These are phyloP conservation scores for Malassezia globosa DNA, from an alignment of 1,284 basidiomycete genomes.

Conservation along the genomic window DNA sequence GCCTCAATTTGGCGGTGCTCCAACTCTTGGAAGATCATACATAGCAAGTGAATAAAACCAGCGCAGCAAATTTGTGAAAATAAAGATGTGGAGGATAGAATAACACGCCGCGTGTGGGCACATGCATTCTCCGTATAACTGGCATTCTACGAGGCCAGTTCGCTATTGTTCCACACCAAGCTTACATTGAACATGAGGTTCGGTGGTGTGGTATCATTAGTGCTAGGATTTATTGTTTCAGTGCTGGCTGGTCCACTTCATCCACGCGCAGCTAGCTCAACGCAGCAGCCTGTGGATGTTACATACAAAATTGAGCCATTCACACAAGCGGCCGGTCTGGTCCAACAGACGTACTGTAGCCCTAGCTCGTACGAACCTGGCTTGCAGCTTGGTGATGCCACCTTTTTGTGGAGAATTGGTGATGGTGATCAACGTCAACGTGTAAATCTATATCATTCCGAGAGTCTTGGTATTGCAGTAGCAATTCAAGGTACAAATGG, in stretches of 20 bases:
- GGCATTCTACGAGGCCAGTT: too few species aligned
- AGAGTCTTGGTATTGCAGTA: conserved; percentile 25
- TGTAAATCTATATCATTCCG: conserved; percentile 28
- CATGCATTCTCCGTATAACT: too few species aligned
- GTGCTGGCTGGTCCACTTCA: too few species aligned
- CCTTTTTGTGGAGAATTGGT: conserved; percentile 27
- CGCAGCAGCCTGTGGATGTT: conserved; percentile 4
- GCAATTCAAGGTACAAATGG: conserved; percentile 33
- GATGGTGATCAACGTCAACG: conserved; percentile 21
- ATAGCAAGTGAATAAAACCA: too few species aligned
- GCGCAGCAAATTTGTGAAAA: too few species aligned
- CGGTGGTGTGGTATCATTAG: too few species aligned
- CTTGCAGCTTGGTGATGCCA: conserved; percentile 20
- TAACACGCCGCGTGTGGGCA: too few species aligned
- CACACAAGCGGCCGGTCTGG: conserved; percentile 13
- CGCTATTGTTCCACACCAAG: too few species aligned
- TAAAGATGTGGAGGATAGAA: too few species aligned
- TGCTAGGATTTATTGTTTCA: too few species aligned
- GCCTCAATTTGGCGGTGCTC: neutral
- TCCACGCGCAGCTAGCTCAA: conserved; percentile 1
- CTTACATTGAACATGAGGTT: too few species aligned
- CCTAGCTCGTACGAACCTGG: neutral
- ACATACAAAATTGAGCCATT: neutral
- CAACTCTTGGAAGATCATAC: neutral
- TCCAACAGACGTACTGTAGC: conserved; percentile 13